Evolutionary conservation across 2,329 filamentous ascomycete species (phyloP), one percentile per base, ranked within the genome.

Genomic region (Niveomyces coronatus): DNA sequence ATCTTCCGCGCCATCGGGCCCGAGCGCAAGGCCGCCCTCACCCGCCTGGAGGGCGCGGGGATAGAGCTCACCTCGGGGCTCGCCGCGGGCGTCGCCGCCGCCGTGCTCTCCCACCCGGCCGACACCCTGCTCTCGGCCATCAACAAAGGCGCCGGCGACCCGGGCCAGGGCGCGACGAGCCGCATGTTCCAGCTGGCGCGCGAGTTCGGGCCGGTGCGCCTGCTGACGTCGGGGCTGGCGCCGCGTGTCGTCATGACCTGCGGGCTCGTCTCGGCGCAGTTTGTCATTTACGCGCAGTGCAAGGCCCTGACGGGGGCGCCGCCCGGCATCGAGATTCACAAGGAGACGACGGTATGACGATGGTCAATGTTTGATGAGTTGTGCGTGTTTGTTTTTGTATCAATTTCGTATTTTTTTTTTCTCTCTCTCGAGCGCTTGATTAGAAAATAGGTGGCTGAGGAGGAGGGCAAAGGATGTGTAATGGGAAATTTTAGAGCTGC

Each of bases 31-130:
- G 71, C 72, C 45, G 73, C 67, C 47, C 68, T 85, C 51, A 80
- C 79, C 43, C 71, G 76, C 49, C 70, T 79, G 48, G 77, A 80
- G 56, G 82, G 85, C 59, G 94, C 87, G 33, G 74, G 73, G 52
- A 79, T 93, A 57, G 93, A 94, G 69, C 73, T 94, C 53, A 77
- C 82, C 28, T 88, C 85, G 49, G 87, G 87, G 70, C 69, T 94
- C 50, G 75, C 88, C 42, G 87, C 87, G 39, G 87, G 87, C 73
- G 85, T 89, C 53, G 87, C 85, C 37, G 86, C 87, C 27, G 87
- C 87, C 45, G 70, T 94, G 42, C 75, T 94, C 54, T 94, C 86
- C 26, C 87, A 94, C 61, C 87, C 87, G 27, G 87, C 87, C 45
- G 87, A 94, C 45, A 73, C 69, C 11, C 55, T 73, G 42, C 57